Evolutionary conservation across 495 filamentous ascomycete species (phyloP), one percentile per base, ranked within the genome.

Genomic region (Stereocaulon alpinum): DNA sequence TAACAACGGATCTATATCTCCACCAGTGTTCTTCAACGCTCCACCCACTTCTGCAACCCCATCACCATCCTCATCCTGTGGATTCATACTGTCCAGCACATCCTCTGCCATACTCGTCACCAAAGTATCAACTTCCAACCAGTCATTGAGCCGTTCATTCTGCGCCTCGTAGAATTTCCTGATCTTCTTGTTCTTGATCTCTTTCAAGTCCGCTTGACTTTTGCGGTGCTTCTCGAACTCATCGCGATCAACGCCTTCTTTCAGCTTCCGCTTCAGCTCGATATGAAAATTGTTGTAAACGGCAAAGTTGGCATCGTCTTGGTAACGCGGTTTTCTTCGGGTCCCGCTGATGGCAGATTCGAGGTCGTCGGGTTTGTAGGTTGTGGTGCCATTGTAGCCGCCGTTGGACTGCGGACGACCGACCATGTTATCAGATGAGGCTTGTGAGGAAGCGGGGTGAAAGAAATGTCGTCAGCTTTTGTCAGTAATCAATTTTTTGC

Each of bases 71-170:
- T 68, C 60, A 50, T 80, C 78, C 10, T 58, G 62, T 14, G 78
- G 78, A 55, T 75, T 70, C 70, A 82, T 77, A 49, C 69, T 74
- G 24, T 80, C 79, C 22, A 80, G 65, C 20, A 80, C 70, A 59
- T 81, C 74, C 65, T 80, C 78, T 12, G 78, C 74, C 18, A 80
- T 65, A 10, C 66, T 68, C 61, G 71, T 70, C 15, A 81, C 78
- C 24, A 80, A 60, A 0, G 71, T 68, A 62, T 80, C 78, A 6
- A 80, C 76, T 65, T 80, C 74, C 6, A 78, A 53, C 77, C 77
- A 81, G 52, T 77, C 74, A 57, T 80, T 73, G 30, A 80, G 61
- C 1, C 72, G 56, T 37, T 73, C 68, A 58, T 82, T 82, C 61
- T 80, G 77, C 18, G 63, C 63, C 55, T 77, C 72, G 63, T 80